phyloP scores from a whole-genome alignment of 257 asterid species.

The Solanum lycopersicoides region DNA sequence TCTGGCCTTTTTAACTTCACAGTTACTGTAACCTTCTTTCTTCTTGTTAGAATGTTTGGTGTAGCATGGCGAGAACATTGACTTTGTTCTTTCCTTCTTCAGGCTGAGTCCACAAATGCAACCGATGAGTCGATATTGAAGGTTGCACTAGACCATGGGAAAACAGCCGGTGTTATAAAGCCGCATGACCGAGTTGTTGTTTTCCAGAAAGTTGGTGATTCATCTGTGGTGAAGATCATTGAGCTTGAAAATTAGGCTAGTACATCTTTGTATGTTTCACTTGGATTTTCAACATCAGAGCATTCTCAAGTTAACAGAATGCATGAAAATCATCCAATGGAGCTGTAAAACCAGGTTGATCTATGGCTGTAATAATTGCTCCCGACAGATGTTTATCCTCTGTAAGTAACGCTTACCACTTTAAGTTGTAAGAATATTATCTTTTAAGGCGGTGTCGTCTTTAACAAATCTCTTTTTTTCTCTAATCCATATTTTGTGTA shows the following conservation, averaged over 20 bases:
- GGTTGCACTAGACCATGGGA: slow-evolving; percentile 93
- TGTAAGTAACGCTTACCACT: neutral
- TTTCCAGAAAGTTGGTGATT: slow-evolving; percentile 94
- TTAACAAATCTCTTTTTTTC: neutral
- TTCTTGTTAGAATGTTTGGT: neutral
- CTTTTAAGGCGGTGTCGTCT: neutral
- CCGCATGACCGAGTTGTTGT: slow-evolving; percentile 85
- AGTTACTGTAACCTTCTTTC: neutral
- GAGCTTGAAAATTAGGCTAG: slow-evolving; percentile 67
- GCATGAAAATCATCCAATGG: neutral
- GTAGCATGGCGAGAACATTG: neutral
- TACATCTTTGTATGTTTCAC: neutral
- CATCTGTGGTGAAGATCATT: slow-evolving; percentile 86
- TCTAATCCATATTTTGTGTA: neutral
- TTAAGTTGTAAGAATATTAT: neutral
- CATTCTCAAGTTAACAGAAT: neutral
- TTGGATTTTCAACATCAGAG: neutral
- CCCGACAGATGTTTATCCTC: neutral
- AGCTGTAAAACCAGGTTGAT: neutral
- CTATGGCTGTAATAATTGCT: neutral
- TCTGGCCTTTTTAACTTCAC: neutral
- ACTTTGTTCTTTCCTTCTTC: neutral
- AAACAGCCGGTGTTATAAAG: slow-evolving; percentile 69
- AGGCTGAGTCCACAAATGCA: slow-evolving; percentile 80
- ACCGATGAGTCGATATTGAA: slow-evolving; percentile 72